Evolutionary conservation across 2,329 filamentous ascomycete genomes (phyloP), one percentile per base, ranked within the genome.

Genomic region (Davidsoniella eucalypti): DNA sequence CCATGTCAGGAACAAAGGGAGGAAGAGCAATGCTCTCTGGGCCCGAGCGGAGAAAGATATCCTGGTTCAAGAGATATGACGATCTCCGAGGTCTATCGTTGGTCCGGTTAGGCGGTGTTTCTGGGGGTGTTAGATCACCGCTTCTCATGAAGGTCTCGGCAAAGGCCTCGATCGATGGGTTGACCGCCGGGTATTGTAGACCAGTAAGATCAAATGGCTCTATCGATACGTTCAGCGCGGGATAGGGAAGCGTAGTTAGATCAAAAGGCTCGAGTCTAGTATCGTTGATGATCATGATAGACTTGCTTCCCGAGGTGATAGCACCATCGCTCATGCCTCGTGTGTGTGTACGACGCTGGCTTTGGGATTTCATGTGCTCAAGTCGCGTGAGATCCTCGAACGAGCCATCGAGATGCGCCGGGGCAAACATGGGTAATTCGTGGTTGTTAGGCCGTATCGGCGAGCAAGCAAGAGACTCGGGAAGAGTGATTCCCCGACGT

Each of bases 281-380:
- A 29, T 77, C 78, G 52, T 93, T 85, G 36, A 94, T 78, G 59
- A 94, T 93, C 50, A 94, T 73, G 56, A 94, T 93, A 0, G 87
- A 94, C 60, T 88, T 82, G 68, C 86, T 94, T n/a, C 86, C 84
- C 9, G 72, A 71, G 0, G 87, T 92, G 42, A 90, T 75, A 5
- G 64, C 74, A 56, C 69, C 68, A 53, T 78, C 73, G 54, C 73
- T 77, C 10, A 61, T 57, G 1, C 72, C 70, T 42, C 72, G 64
- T 49, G 44, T 45, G 2, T 56, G 52, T 14, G 60, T 17, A 4
- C 21, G 14, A 18, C 54, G 41, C 21, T 26, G 46, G 33, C 17
- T 41, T 3, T 25, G 3, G 5, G 33, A 5, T 16, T 39, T 33
- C 9, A 29, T n/a, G 1, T 4, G 21, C 10, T 29, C 16, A 10